These are phyloP conservation scores for Chrysoporthe deuterocubensis DNA, from an alignment of 2,329 filamentous ascomycete genomes.

Conservation along the genomic window DNA sequence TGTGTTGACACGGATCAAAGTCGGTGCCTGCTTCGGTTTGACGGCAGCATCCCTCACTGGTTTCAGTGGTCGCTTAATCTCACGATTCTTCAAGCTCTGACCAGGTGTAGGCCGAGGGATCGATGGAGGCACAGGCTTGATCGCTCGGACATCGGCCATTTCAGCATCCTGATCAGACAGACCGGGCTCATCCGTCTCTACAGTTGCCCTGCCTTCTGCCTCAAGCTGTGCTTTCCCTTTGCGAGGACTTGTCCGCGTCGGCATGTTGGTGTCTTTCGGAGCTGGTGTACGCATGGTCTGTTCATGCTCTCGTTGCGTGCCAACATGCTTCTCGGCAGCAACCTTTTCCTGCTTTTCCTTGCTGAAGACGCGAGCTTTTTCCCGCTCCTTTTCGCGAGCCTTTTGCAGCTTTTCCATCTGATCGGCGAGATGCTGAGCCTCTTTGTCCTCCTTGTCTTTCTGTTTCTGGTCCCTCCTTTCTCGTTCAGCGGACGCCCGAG, in stretches of 20 bases:
- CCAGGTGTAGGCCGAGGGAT: constrained; percentile 56
- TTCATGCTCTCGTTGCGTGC: constrained; percentile 58
- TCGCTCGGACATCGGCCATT: constrained; percentile 58
- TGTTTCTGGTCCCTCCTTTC: constrained; percentile 66
- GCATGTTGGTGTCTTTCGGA: constrained; percentile 48
- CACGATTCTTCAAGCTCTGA: constrained; percentile 54
- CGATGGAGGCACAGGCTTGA: constrained; percentile 62
- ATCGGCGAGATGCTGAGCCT: constrained; percentile 63
- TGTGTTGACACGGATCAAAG: constrained; percentile 73
- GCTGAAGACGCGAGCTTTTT: constrained; percentile 65
- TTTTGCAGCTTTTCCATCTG: constrained; percentile 68
- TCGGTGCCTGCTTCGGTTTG: constrained; percentile 70
- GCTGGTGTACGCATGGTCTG: constrained; percentile 38
- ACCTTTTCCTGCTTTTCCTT: constrained; percentile 58
- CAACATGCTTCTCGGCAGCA: constrained; percentile 54
- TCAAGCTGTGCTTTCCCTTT: constrained; percentile 45
- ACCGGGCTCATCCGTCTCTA: constrained; percentile 38
- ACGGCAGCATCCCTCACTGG: constrained; percentile 61
- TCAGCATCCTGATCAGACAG: constrained; percentile 52
- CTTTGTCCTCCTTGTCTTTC: constrained; percentile 63
- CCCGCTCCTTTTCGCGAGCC: constrained; percentile 70
- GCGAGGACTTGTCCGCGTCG: constrained; percentile 56
- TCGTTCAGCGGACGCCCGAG: constrained; percentile 63
- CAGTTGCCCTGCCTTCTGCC: constrained; percentile 40
- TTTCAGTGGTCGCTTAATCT: constrained; percentile 63